Percentiles rank a stretch among this genome's conserved stretches.
These are phyloP conservation scores for Calonectria honghensis DNA, from an alignment of 2,329 filamentous ascomycete species.

Conservation along the genomic window DNA sequence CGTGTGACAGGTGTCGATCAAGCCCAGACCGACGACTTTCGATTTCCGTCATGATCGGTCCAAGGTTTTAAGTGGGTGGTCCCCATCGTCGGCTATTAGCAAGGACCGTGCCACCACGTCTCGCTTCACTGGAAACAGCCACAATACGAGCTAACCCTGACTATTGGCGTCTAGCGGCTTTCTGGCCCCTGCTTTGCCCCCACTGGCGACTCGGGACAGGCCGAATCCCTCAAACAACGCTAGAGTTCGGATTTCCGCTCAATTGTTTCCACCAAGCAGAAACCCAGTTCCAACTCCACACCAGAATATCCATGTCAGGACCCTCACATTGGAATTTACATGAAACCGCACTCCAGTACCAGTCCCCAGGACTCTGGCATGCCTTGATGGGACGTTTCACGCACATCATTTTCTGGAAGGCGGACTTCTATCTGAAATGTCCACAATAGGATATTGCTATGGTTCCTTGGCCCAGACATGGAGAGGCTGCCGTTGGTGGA, in stretches of 20 bases:
- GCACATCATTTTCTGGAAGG: background rate
- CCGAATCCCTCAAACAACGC: slow-evolving; percentile 7
- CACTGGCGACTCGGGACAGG: background rate
- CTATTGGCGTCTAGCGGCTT: background rate
- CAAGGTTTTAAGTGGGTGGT: background rate
- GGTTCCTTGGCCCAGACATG: background rate
- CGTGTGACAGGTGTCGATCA: background rate
- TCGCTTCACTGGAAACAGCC: slow-evolving; percentile 9
- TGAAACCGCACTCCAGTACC: background rate
- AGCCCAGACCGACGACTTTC: no score
- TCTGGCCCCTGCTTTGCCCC: background rate
- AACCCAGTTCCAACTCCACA: background rate
- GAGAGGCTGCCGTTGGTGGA: slow-evolving; percentile 15
- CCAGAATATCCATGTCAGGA: background rate
- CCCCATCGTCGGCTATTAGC: background rate
- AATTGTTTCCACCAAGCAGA: slow-evolving; percentile 23
- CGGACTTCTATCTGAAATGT: background rate
- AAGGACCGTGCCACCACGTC: slow-evolving; percentile 15
- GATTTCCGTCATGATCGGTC: background rate
- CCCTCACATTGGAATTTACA: background rate
- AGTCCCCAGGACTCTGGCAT: background rate
- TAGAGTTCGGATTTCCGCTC: background rate
- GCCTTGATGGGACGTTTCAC: background rate
- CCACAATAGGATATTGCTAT: slow-evolving; percentile 16
- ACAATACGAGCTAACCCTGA: slow-evolving; percentile 18